Percentiles rank a stretch among this genome's conserved stretches.
Conservation (phyloP, 306 rosid genomes). For the Lotus japonicus region DNA sequence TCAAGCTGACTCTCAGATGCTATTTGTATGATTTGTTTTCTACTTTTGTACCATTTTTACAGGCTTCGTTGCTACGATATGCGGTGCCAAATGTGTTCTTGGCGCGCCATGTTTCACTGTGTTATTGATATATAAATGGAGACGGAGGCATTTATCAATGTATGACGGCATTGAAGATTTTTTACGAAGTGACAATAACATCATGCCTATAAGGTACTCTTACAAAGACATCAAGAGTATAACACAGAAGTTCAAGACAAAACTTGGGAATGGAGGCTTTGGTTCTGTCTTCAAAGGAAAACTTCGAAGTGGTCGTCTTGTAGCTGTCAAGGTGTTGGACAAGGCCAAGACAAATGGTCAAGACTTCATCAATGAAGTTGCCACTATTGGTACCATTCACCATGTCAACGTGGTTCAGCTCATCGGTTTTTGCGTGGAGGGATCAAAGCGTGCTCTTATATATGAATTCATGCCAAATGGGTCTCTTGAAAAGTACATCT, state of each 20-base stretch:
- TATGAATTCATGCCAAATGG: slow-evolving; percentile 26
- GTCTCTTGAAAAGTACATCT: slow-evolving; percentile 15
- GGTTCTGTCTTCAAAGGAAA: slow-evolving; percentile 16
- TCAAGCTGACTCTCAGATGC: background rate
- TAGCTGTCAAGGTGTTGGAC: slow-evolving; percentile 16
- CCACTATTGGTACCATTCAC: slow-evolving; percentile 20
- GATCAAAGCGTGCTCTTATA: slow-evolving; percentile 17
- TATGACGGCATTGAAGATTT: slow-evolving; percentile 15
- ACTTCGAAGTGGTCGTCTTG: slow-evolving; percentile 16
- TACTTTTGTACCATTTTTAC: background rate
- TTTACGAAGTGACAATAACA: background rate
- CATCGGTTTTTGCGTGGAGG: slow-evolving; percentile 20
- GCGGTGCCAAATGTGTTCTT: background rate
- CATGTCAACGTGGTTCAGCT: slow-evolving; percentile 17
- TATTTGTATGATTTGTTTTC: background rate
- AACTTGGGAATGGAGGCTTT: slow-evolving; percentile 17
- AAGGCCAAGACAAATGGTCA: slow-evolving; percentile 14
- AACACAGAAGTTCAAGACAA: background rate
- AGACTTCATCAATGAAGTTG: slow-evolving; percentile 20
- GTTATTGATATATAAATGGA: background rate
- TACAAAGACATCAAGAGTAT: slow-evolving; percentile 17
- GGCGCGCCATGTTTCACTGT: background rate
- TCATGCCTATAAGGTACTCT: slow-evolving; percentile 17
- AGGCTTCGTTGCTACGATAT: background rate
- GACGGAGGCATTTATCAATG: slow-evolving; percentile 20